Base-by-base conservation (phyloP, 2,329 filamentous ascomycete genomes). In the Phyllosticta ampelicida region DNA sequence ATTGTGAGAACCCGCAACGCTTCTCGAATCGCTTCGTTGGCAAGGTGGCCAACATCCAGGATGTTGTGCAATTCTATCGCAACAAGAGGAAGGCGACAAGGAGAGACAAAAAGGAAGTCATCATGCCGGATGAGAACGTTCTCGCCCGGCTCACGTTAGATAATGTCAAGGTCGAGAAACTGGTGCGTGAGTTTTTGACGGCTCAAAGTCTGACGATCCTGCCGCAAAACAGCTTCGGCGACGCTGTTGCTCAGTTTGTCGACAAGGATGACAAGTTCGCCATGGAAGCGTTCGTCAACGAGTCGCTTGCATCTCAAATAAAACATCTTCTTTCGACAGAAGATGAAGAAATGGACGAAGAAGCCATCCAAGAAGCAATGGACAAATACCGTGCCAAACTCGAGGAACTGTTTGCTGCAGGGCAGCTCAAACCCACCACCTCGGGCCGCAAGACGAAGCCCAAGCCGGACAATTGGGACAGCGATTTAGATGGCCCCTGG, bases 241-340 rank as follows among this genome's bases (percentile, higher is more conserved):
- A 97, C 67, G 94, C 94, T 0, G 90, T 99, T 5, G 86, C 85
- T 52, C 88, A 95, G 61, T 99, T 94, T 65, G 90, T 99, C 23
- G 86, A 91, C 69, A 97, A 97, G 64, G 90, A 96, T 63, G 94
- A 99, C 74, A 95, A 91, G 68, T 86, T 94, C 65, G 90, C 90
- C 2, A 90, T 97, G 85, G 70, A 76, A 61, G 70, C 68, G 11
- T 79, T 79, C 60, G 72, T 79, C 8, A 68, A 72, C 4, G 70
- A 76, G 4, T 74, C 70, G 62, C 65, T 79, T 26, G 66, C 67
- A 13, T 69, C 66, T 16, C 75, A 78, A 59, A 66, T 77, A 49
- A 73, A 74, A 59, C 69, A 76, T 60, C 61, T 78, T 11, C 67
- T 77, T 67, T 16, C 53, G 9, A 48, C 55, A 9, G 30, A 52